Percentiles rank a stretch among this genome's conserved stretches.
Evolutionary conservation across 768 basidiomycete genomes (phyloP).

Genomic region (Boletales sp.): DNA sequence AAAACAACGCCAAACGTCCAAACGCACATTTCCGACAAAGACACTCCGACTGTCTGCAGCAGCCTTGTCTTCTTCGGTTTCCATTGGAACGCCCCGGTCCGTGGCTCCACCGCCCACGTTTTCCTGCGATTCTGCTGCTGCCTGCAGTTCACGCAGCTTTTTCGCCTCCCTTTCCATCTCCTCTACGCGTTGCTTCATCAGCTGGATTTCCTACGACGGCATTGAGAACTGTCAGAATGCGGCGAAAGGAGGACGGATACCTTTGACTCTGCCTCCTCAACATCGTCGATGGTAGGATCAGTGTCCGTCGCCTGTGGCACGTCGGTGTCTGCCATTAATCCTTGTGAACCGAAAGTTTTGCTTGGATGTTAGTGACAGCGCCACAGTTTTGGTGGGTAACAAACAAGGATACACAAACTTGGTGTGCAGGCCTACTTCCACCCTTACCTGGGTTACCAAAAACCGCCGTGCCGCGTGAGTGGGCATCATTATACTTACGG

Average conservation of each 20-base stretch:
- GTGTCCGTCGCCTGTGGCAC: slow-evolving; percentile 35
- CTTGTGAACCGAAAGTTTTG: slow-evolving; percentile 20
- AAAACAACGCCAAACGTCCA: slow-evolving; percentile 4
- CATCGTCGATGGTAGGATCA: slow-evolving; percentile 46
- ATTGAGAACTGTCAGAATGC: slow-evolving; percentile 10
- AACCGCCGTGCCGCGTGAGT: slow-evolving; percentile 22
- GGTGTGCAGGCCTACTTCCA: too few species aligned
- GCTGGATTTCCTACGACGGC: slow-evolving; percentile 67
- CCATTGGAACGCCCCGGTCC: slow-evolving; percentile 51
- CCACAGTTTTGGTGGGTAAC: slow-evolving; percentile 9
- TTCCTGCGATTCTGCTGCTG: slow-evolving; percentile 62
- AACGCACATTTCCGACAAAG: slow-evolving; percentile 93
- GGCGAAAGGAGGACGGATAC: slow-evolving; percentile 27
- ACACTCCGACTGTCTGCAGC: slow-evolving; percentile 82
- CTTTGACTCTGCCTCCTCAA: slow-evolving; percentile 63
- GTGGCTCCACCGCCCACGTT: slow-evolving; percentile 43
- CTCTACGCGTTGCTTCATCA: slow-evolving; percentile 89
- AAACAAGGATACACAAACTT: slow-evolving; percentile 30
- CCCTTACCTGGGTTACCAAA: slow-evolving; percentile 1
- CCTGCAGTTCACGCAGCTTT: slow-evolving; percentile 83
- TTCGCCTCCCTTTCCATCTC: slow-evolving; percentile 92
- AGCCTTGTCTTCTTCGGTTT: slow-evolving; percentile 82
- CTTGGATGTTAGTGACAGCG: slow-evolving; percentile 7
- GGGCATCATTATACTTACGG: slow-evolving; percentile 30
- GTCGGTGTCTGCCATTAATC: slow-evolving; percentile 51